phyloP scores from a whole-genome alignment of 2,329 filamentous ascomycete species.

The Botrytis squamosa region DNA sequence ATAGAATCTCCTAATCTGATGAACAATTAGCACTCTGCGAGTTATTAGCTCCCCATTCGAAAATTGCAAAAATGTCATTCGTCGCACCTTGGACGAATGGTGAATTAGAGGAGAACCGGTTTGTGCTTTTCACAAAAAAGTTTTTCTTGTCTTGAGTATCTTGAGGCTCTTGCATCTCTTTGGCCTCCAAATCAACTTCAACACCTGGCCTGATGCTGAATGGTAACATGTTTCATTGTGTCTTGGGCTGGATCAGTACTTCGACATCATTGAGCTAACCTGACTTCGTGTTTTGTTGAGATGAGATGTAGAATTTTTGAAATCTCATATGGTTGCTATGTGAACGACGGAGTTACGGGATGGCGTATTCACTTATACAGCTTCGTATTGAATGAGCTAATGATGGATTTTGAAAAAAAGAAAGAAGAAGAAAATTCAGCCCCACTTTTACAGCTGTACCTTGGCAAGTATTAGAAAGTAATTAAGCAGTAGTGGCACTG shows the following conservation, averaged over 20 bases:
- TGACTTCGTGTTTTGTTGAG: background rate
- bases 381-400: background rate
- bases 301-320: background rate
- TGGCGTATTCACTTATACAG: background rate
- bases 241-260: background rate
- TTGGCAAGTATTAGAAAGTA: background rate
- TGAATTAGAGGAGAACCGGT: too few species aligned
- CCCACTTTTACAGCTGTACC: background rate
- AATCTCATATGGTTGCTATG: background rate
- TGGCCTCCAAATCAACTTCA: background rate
- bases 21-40: fast-evolving
- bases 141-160: too few species aligned
- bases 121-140: too few species aligned
- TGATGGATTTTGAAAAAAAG: background rate
- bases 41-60: background rate
- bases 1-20: background rate
- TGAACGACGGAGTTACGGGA: background rate
- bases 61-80: background rate
- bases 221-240: background rate
- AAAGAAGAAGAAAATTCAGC: too few species aligned
- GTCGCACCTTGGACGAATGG: background rate
- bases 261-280: background rate
- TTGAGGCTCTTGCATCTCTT: background rate
- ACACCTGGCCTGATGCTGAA: background rate
- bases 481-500: background rate